phyloP scores from a whole-genome alignment of 129 eudicot species.

The Heracleum sosnowskyi region DNA sequence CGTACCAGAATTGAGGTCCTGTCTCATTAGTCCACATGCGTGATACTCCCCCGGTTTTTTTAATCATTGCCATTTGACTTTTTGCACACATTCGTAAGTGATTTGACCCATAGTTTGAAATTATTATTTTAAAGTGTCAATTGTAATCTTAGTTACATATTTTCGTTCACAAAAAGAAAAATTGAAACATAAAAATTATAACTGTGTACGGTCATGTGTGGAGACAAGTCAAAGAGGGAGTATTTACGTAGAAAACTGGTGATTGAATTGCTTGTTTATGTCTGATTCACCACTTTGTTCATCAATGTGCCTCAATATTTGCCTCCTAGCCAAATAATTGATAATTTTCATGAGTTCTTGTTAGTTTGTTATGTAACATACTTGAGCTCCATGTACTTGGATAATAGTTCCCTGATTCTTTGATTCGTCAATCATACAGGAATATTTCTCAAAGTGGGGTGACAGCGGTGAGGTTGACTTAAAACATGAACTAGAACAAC shows the following conservation, averaged over 20 bases:
- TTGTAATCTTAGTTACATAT: no score
- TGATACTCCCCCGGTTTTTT: background rate
- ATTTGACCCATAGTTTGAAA: no score
- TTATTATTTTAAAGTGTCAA: no score
- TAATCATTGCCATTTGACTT: no score
- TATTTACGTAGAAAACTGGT: background rate
- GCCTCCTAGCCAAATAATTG: background rate
- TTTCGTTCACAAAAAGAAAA: no score
- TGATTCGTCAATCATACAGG: constrained; percentile 30
- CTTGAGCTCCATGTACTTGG: background rate
- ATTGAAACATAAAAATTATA: no score
- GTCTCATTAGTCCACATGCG: background rate
- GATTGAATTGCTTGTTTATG: background rate
- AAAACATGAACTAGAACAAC: constrained; percentile 77
- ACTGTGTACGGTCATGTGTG: no score
- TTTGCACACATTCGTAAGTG: no score
- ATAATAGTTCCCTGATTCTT: background rate
- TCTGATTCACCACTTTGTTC: background rate
- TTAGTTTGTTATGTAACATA: background rate
- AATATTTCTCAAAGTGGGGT: constrained; percentile 91
- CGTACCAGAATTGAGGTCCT: background rate
- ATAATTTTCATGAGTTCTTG: background rate
- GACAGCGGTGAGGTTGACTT: constrained; percentile 91
- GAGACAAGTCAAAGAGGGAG: no score
- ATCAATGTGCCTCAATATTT: background rate